Evolutionary conservation across 2,329 filamentous ascomycete species (phyloP), one percentile per base, ranked within the genome.

Genomic region (Aureobasidium sp.): DNA sequence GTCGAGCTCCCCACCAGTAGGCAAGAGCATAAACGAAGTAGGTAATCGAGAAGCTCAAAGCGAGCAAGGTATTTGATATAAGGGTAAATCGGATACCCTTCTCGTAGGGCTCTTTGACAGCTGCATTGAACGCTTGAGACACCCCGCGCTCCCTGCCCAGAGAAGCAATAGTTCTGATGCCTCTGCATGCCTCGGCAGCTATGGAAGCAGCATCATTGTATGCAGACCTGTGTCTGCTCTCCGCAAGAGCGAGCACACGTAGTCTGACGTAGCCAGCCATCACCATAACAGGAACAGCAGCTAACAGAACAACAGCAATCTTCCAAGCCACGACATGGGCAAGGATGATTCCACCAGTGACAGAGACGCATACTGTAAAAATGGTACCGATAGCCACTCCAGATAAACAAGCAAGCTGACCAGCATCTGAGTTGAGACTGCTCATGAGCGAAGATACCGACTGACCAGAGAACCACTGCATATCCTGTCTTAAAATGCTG

Each of bases 151-250:
- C 77, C 7, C 77, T 68, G 7, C 76, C 75, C 12, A 79, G 73
- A 1, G 76, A 72, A 3, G 76, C 74, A 15, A 79, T 80, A 31
- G 87, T 89, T 67, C 85, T 84, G 72, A 87, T 86, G 1, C 82
- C 83, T 58, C 83, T 81, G 55, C 87, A 84, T 0, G 86, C 86
- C 67, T 90, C 87, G 6, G 85, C 84, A 1, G 86, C 86, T 57
- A 89, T 81, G 5, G 82, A 80, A 17, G 86, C 82, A 1, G 87
- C 85, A 47, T 81, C 80, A 7, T 82, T 80, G 66, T 87, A 90
- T 2, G 87, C 85, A 27, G 80, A 82, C 44, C 85, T 82, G 66
- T 88, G 85, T 15, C 82, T 81, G 61, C 82, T 79, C 64, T 89
- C 84, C 52, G 87, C 85, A 41, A 81, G 79, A 2, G 83, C 80